phyloP scores from a whole-genome alignment of 2,329 filamentous ascomycete species.

The Aspergillus tubingensis region DNA sequence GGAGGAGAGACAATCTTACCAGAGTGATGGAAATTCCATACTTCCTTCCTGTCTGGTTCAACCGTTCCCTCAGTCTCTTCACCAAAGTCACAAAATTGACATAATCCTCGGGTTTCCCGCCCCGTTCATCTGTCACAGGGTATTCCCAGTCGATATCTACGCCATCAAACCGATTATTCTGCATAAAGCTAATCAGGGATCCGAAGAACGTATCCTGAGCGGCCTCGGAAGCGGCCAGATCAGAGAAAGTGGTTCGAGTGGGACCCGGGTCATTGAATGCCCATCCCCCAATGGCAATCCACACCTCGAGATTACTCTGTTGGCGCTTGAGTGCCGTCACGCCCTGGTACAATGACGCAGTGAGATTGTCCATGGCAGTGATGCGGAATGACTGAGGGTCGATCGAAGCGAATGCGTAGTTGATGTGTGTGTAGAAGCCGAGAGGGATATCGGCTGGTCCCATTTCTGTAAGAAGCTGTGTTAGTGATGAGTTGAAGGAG shows the following conservation, averaged over 20 bases:
- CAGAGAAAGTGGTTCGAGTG: slow-evolving; percentile 18
- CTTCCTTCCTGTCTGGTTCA: slow-evolving; percentile 1
- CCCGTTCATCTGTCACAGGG: slow-evolving; percentile 15
- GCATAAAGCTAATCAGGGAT: slow-evolving; percentile 16
- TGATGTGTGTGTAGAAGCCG: slow-evolving; percentile 33
- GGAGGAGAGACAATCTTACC: background rate
- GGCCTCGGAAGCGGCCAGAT: slow-evolving; percentile 18
- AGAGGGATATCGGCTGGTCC: slow-evolving; percentile 22
- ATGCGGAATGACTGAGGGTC: slow-evolving; percentile 38
- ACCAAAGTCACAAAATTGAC: slow-evolving; percentile 15
- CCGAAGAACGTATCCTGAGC: slow-evolving; percentile 16
- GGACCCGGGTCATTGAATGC: slow-evolving; percentile 27
- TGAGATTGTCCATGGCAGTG: slow-evolving; percentile 27
- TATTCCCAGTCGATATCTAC: slow-evolving; percentile 24
- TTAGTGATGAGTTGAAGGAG: background rate
- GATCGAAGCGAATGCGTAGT: slow-evolving; percentile 48
- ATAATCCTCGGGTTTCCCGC: slow-evolving; percentile 12
- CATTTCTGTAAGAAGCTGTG: slow-evolving; percentile 8
- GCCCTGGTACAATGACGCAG: slow-evolving; percentile 18
- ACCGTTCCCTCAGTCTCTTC: slow-evolving; percentile 3
- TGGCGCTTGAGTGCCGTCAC: slow-evolving; percentile 38
- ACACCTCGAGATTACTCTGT: slow-evolving; percentile 21
- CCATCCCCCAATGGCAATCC: slow-evolving; percentile 30
- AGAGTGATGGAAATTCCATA: slow-evolving; percentile 16
- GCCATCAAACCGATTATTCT: slow-evolving; percentile 15